Evolutionary conservation across 176 grass and related monocot species (phyloP).

Genomic region (Zea luxurians): DNA sequence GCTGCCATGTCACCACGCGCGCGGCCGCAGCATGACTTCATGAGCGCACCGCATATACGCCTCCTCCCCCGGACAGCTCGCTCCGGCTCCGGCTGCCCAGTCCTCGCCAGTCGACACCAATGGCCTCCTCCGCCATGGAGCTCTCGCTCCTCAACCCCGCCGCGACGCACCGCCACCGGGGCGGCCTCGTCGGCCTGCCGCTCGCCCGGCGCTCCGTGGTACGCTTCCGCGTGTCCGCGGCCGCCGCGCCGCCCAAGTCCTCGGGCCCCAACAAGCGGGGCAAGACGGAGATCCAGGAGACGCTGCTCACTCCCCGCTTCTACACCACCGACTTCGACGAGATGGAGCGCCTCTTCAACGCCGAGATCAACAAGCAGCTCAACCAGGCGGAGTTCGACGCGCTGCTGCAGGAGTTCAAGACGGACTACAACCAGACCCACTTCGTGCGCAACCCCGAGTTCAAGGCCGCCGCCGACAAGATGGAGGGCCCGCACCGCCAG

Average conservation of each 20-base stretch:
- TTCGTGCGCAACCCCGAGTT: constrained; percentile 93
- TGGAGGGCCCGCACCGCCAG: constrained; percentile 71
- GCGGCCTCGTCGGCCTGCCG: not conserved
- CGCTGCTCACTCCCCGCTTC: constrained; percentile 83
- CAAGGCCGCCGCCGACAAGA: constrained; percentile 89
- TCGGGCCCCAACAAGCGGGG: constrained; percentile 49
- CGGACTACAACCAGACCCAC: constrained; percentile 99
- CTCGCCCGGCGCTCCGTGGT: constrained; percentile 6
- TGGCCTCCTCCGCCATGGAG: constrained; percentile 66
- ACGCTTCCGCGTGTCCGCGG: constrained; percentile 41
- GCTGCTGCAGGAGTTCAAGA: constrained; percentile 98
- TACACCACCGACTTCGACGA: constrained; percentile 98
- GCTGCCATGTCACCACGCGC: not conserved
- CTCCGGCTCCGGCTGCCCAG: constrained; percentile 14
- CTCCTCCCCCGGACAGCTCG: not conserved
- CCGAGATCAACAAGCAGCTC: constrained; percentile 92
- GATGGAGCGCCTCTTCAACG: constrained; percentile 97
- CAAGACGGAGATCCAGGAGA: constrained; percentile 80
- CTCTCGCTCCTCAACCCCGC: constrained; percentile 70
- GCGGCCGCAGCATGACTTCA: no score
- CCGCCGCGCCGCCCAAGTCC: constrained; percentile 37
- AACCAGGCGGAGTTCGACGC: constrained; percentile 91
- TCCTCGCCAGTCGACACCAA: not conserved
- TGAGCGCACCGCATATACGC: constrained; percentile 5
- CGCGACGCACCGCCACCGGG: constrained; percentile 33